These are phyloP conservation scores for Mortierella sp. DNA, from an alignment of 371 early-diverging fungal species.

Conservation along the genomic window DNA sequence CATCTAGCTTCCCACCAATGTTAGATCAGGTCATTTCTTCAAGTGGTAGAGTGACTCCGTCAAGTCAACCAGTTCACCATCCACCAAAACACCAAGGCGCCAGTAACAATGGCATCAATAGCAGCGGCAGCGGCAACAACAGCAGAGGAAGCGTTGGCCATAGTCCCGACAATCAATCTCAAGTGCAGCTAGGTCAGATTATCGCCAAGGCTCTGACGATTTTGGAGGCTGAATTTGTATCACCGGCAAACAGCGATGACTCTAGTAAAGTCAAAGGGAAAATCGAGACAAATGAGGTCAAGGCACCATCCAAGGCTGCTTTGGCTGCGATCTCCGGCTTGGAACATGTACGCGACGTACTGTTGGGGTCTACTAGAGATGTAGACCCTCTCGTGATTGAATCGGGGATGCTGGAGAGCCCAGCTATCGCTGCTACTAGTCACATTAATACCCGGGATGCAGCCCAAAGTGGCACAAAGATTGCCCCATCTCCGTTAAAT, in stretches of 20 bases:
- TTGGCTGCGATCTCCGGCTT: slow-evolving; percentile 66
- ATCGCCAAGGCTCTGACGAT: slow-evolving; percentile 66
- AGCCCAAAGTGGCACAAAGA: neutral
- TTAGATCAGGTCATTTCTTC: slow-evolving; percentile 40
- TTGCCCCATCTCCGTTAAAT: neutral
- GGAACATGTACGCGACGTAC: slow-evolving; percentile 73
- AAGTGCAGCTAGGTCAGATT: slow-evolving; percentile 65
- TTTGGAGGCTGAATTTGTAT: slow-evolving; percentile 65
- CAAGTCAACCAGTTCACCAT: slow-evolving; percentile 28
- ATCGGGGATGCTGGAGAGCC: slow-evolving; percentile 28
- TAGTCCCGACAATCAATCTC: slow-evolving; percentile 31
- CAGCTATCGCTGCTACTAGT: neutral
- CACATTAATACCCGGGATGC: neutral
- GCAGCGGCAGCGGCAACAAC: neutral
- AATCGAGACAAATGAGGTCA: neutral
- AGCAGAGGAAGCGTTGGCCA: neutral
- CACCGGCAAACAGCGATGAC: slow-evolving; percentile 21
- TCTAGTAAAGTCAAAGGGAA: neutral
- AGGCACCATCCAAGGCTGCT: slow-evolving; percentile 23
- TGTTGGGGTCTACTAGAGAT: slow-evolving; percentile 63
- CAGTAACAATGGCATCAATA: neutral
- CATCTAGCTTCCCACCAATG: slow-evolving; percentile 46
- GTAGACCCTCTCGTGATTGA: slow-evolving; percentile 65
- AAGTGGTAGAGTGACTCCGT: slow-evolving; percentile 21
- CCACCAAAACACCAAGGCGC: slow-evolving; percentile 4